These are phyloP conservation scores for Aphanomyces stellatus DNA, from an alignment of 352 stramenopile genomes.

Conservation along the genomic window DNA sequence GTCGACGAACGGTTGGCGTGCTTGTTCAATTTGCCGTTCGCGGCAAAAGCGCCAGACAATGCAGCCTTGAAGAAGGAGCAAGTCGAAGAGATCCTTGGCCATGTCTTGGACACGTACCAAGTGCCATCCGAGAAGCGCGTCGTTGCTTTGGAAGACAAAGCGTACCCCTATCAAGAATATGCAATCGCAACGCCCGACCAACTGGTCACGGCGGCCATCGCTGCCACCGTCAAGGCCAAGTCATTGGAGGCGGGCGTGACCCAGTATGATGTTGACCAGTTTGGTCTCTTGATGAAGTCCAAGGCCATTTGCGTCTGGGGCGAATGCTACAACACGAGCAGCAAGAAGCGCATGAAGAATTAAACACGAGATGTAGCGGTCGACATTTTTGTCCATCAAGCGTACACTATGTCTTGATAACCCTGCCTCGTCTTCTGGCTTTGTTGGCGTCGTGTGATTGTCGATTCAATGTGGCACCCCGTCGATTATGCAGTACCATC, in stretches of 20 bases:
- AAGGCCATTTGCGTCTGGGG: slow-evolving; percentile 78
- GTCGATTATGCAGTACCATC: not conserved
- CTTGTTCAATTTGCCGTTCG: slow-evolving; percentile 38
- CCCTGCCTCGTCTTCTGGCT: too few species aligned
- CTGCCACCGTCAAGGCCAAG: slow-evolving; percentile 26
- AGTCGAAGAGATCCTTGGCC: slow-evolving; percentile 21
- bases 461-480: too few species aligned
- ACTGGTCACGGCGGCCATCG: slow-evolving; percentile 26
- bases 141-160: slow-evolving; percentile 48
- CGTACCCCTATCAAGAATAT: slow-evolving; percentile 75
- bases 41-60: slow-evolving; percentile 30
- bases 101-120: slow-evolving; percentile 71
- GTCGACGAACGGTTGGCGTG: slow-evolving; percentile 61
- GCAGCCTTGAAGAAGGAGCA: not conserved
- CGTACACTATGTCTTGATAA: too few species aligned
- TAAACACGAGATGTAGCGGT: not conserved
- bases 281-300: slow-evolving; percentile 65
- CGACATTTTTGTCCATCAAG: too few species aligned
- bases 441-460: too few species aligned
- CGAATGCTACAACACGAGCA: slow-evolving; percentile 74
- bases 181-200: slow-evolving; percentile 32
- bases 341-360: slow-evolving; percentile 36
- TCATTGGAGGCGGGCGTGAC: slow-evolving; percentile 46
- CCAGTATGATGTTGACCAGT: slow-evolving; percentile 65
- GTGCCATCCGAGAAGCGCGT: slow-evolving; percentile 81